Evolutionary conservation across 208 protist species (phyloP).

Genomic region (Leishmania tropica): DNA sequence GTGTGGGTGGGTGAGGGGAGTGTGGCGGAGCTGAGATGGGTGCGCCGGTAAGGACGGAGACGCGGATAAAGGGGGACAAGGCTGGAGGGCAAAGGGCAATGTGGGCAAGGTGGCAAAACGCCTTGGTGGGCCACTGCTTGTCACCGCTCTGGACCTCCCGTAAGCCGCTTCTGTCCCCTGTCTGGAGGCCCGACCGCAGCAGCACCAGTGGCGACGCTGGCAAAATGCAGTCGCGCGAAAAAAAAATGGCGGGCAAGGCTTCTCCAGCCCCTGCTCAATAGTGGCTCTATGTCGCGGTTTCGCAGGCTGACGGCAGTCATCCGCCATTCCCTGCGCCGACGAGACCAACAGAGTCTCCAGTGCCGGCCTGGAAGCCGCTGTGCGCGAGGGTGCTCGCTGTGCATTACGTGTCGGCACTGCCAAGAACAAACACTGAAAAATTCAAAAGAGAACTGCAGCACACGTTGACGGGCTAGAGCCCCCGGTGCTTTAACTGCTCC

Average conservation of each 20-base stretch:
- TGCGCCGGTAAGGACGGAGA: background rate
- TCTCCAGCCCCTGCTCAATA: background rate
- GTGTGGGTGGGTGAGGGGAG: background rate
- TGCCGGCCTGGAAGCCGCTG: background rate
- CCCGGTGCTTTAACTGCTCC: background rate
- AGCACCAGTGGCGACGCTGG: background rate
- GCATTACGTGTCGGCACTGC: background rate
- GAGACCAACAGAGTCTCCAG: background rate
- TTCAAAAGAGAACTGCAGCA: background rate
- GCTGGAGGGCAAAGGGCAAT: background rate
- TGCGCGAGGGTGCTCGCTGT: background rate
- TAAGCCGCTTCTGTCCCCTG: background rate
- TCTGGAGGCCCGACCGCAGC: background rate
- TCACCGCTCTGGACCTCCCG: background rate
- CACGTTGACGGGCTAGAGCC: background rate
- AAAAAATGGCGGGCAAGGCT: background rate
- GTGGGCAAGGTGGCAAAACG: background rate
- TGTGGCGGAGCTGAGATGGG: background rate
- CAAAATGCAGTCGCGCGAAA: background rate
- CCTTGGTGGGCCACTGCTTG: background rate
- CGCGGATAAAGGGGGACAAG: background rate
- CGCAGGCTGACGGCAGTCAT: background rate
- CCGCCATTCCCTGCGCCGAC: background rate
- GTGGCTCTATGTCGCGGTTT: background rate
- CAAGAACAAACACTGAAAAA: background rate